Conservation (phyloP, 805 yeast genomes). For the Ogataea pini region DNA sequence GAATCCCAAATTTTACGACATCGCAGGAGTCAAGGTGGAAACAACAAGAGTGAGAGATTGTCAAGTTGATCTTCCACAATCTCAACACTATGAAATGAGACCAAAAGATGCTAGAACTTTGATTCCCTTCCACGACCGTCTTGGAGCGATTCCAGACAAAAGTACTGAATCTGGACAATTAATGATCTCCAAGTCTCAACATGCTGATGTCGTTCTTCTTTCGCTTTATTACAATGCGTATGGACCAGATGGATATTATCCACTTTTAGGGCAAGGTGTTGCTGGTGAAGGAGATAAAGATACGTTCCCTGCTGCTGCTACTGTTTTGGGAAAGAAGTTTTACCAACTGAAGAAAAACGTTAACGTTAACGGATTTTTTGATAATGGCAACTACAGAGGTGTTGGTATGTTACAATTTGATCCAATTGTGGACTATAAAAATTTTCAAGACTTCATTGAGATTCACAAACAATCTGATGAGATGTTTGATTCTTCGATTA, state of each 20-base stretch:
- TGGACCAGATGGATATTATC: conserved; percentile 61
- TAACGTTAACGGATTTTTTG: conserved; percentile 46
- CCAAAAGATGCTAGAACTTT: conserved; percentile 19
- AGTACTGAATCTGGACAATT: conserved; percentile 69
- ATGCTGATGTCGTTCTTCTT: conserved; percentile 53
- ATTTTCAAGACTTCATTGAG: conserved; percentile 22
- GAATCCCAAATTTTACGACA: conserved; percentile 56
- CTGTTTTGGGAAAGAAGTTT: conserved; percentile 45
- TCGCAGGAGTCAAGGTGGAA: conserved; percentile 45
- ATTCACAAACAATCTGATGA: conserved; percentile 23
- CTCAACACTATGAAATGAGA: conserved; percentile 19
- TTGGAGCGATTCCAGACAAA: conserved; percentile 61
- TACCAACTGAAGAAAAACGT: conserved; percentile 58
- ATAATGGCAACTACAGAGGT: conserved; percentile 39
- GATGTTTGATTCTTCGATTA: conserved; percentile 13
- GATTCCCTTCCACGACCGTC: conserved; percentile 58
- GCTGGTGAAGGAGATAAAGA: conserved; percentile 86
- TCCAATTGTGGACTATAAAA: conserved; percentile 40
- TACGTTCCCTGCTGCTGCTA: conserved; percentile 71
- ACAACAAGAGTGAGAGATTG: conserved; percentile 39
- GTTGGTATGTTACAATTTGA: conserved; percentile 53
- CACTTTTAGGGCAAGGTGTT: conserved; percentile 56
- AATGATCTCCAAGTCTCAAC: conserved; percentile 55
- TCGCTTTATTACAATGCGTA: conserved; percentile 61
- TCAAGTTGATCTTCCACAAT: conserved; percentile 25